A percentile compares a stretch with the other conserved stretches of the same genome.
Conservation (phyloP, 371 early-diverging fungal genomes). For the Apophysomyces ossiformis region DNA sequence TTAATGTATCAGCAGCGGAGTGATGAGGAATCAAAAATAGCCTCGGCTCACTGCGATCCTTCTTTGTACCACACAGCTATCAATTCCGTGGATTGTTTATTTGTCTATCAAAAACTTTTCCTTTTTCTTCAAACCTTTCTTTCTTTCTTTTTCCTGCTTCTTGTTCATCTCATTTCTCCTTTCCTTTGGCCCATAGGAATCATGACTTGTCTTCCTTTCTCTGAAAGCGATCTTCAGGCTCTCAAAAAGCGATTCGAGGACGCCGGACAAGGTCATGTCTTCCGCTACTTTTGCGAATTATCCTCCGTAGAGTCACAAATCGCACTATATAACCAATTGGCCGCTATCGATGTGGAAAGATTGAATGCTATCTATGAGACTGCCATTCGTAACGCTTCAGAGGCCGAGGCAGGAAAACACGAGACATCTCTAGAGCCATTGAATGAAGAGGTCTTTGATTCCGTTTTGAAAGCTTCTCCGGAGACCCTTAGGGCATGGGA, state of each 20-base stretch:
- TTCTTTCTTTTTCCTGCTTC: constrained; percentile 8
- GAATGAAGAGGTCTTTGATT: constrained; percentile 77
- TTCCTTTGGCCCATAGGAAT: constrained; percentile 26
- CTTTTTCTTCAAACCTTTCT: neutral
- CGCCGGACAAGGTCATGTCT: constrained; percentile 91
- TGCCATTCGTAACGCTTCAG: constrained; percentile 58
- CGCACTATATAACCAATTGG: constrained; percentile 70
- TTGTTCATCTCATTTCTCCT: constrained; percentile 14
- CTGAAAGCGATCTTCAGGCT: constrained; percentile 41
- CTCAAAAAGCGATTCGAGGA: constrained; percentile 68
- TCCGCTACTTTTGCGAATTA: constrained; percentile 79
- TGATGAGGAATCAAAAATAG: no score
- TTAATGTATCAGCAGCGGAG: no score
- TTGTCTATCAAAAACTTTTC: constrained; percentile 27
- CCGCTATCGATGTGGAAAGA: constrained; percentile 76
- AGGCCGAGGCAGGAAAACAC: constrained; percentile 41
- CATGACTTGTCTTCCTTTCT: constrained; percentile 16
- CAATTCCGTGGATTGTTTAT: constrained; percentile 18
- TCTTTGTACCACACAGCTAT: neutral
- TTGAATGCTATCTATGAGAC: constrained; percentile 79
- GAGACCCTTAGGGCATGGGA: constrained; percentile 74
- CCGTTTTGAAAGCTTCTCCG: constrained; percentile 63
- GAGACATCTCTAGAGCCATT: constrained; percentile 74
- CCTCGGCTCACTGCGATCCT: no score
- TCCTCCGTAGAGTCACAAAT: constrained; percentile 54